Conservation (phyloP, 768 basidiomycete species). For the Udeniomyces megalosporus region DNA sequence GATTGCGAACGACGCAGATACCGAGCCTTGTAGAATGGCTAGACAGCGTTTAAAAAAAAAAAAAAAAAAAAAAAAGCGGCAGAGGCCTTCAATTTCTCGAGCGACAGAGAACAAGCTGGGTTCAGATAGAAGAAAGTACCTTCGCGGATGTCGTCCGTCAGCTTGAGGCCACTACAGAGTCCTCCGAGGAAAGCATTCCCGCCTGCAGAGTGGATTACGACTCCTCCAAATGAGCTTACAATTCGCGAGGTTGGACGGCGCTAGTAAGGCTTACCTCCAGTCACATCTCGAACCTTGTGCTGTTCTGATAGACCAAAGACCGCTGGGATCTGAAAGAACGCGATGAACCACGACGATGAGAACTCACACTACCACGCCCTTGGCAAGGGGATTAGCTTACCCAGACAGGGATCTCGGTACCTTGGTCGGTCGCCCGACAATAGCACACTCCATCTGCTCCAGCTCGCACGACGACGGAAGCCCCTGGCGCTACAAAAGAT, state of each 20-base stretch:
- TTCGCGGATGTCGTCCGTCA: background rate
- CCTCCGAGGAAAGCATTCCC: conserved; percentile 15
- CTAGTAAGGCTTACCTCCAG: background rate
- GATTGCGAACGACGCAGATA: conserved; percentile 14
- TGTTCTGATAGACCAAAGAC: conserved; percentile 10
- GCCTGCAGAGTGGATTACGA: too few relatives aligned
- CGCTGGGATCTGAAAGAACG: conserved; percentile 12
- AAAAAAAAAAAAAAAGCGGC: background rate
- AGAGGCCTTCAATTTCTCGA: background rate
- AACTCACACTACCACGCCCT: too few relatives aligned
- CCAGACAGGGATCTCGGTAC: background rate
- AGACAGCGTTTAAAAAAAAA: background rate
- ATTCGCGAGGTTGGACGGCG: too few relatives aligned
- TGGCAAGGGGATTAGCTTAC: too few relatives aligned
- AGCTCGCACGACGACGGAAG: background rate
- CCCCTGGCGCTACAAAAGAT: background rate
- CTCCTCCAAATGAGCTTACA: too few relatives aligned
- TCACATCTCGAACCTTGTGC: conserved; percentile 10
- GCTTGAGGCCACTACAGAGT: background rate
- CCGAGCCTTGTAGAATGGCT: conserved; percentile 7
- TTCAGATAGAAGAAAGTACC: background rate
- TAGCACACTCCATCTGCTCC: conserved; percentile 9
- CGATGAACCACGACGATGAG: too few relatives aligned
- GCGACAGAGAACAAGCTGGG: background rate
- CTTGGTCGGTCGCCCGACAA: background rate